Conservation (phyloP, 192 early-diverging fungal species). For the Coemansia sp. region DNA sequence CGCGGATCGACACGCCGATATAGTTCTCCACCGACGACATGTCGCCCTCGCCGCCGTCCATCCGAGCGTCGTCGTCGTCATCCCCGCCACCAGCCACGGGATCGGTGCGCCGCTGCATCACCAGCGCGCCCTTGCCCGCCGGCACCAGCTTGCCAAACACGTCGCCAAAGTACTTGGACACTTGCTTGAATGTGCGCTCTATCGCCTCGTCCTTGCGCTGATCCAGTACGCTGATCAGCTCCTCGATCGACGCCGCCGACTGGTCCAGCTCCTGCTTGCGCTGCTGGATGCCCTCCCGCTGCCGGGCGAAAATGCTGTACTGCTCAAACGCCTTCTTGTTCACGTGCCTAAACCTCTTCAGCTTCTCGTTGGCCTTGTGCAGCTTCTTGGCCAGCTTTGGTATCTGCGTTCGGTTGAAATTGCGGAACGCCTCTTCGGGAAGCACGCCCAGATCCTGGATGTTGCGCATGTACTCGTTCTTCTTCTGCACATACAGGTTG, state of each 20-base stretch:
- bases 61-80: slow-evolving; percentile 39
- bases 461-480: slow-evolving; percentile 78
- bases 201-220: slow-evolving; percentile 97
- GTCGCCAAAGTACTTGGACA: slow-evolving; percentile 78
- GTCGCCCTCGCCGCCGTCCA: slow-evolving; percentile 37
- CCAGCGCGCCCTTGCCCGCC: slow-evolving; percentile 73
- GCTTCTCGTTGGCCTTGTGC: slow-evolving; percentile 75
- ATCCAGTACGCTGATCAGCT: slow-evolving; percentile 86
- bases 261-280: slow-evolving; percentile 87
- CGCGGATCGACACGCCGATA: slow-evolving; percentile 84
- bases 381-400: slow-evolving; percentile 57
- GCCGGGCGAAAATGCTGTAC: slow-evolving; percentile 88
- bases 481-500: slow-evolving; percentile 71
- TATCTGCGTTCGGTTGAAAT: slow-evolving; percentile 49
- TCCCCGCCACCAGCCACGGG: slow-evolving; percentile 26
- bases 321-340: slow-evolving; percentile 99
- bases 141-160: slow-evolving; percentile 91
- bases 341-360: slow-evolving; percentile 89
- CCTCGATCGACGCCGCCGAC: slow-evolving; percentile 72
- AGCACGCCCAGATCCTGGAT: slow-evolving; percentile 94
- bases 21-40: slow-evolving; percentile 72
- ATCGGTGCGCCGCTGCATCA: slow-evolving; percentile 75
- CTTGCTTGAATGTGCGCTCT: slow-evolving; percentile 91
- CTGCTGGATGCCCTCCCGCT: slow-evolving; percentile 74
- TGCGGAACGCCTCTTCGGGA: slow-evolving; percentile 87